Evolutionary conservation across 1,284 basidiomycete species (phyloP), one percentile per base, ranked within the genome.

Genomic region (Boletus sp.): DNA sequence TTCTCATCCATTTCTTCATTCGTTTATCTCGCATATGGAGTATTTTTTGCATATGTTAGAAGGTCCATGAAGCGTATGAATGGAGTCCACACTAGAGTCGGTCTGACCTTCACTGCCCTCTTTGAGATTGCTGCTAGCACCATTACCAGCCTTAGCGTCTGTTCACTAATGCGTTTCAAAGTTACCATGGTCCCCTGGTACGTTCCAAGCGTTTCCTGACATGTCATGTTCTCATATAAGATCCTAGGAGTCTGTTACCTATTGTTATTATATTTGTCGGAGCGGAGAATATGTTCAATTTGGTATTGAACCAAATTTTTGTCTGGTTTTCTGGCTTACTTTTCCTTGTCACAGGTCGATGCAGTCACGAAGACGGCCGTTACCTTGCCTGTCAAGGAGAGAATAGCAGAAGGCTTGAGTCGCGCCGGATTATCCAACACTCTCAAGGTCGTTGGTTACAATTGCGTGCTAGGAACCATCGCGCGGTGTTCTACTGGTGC

Each of bases 231-330:
- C 46, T 57, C 35, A 55, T 50, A 25, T 41, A 27, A 50, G 27
- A 23, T 25, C 14, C 35, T 43, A 89, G 86, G 87, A 83, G 84
- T 62, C 72, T 96, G 32, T 75, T 98, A 46, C 94, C 94, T 0
- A 91, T 98, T 53, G 89, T 97, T 41, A 92, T 99, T 42, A 82
- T 94, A 14, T 94, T 98, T 56, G 90, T 97, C 16, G 95, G 95
- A 8, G 89, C 92, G 2, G 95, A 98, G 70, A 97, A 97, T 62
- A 98, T 98, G 94, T 91, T 92, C 65, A 88, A 87, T 58, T 74
- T 99, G 62, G 91, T 94, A 65, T 60, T 84, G 68, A 20, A 40
- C 42, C 30, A 23, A 13, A 36, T 25, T 40, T 5, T 4, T 3
- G 6, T 44, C 37, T 17, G 30, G 48, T 30, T 23, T 32, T 27